Percentiles rank a stretch among this genome's conserved stretches.
phyloP scores from a whole-genome alignment of 805 yeast genomes.

The Vanderwaltozyma polyspora region DNA sequence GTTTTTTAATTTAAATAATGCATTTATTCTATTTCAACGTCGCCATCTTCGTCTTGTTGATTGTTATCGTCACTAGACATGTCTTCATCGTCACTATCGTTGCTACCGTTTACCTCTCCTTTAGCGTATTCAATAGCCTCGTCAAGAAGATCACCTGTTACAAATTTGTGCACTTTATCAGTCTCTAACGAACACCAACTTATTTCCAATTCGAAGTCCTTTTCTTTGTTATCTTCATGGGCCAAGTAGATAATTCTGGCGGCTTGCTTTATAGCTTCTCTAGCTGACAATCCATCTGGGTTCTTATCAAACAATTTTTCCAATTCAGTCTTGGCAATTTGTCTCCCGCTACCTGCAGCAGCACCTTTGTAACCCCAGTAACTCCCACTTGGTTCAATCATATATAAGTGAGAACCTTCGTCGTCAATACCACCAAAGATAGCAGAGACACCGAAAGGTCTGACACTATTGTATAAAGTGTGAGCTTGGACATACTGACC shows the following conservation, averaged over 20 bases:
- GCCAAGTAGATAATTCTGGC: conserved; percentile 88
- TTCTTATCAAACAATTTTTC: conserved; percentile 54
- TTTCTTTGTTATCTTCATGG: conserved; percentile 96
- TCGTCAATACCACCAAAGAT: conserved; percentile 90
- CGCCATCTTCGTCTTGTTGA: conserved; percentile 9
- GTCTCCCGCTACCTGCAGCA: conserved; percentile 97
- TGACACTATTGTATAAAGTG: conserved; percentile 90
- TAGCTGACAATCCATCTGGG: conserved; percentile 47
- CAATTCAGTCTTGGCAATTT: conserved; percentile 91
- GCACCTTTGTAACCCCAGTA: conserved; percentile 98
- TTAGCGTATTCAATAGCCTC: conserved; percentile 82
- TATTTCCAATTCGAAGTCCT: conserved; percentile 89
- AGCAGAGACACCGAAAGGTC: conserved; percentile 93
- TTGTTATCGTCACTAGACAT: conserved; percentile 4
- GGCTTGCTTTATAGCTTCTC: conserved; percentile 84
- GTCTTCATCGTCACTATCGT: conserved; percentile 16
- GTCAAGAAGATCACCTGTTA: conserved; percentile 66
- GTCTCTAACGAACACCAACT: conserved; percentile 83
- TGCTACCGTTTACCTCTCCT: conserved; percentile 28
- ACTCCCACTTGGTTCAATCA: conserved; percentile 95
- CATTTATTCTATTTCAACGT: conserved; percentile 6
- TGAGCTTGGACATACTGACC: conserved; percentile 91
- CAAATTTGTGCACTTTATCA: conserved; percentile 63
- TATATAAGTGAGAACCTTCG: conserved; percentile 83
- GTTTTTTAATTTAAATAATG: neutral